Evolutionary conservation across 352 stramenopile species (phyloP).

Genomic region (Pythium utonaiense): DNA sequence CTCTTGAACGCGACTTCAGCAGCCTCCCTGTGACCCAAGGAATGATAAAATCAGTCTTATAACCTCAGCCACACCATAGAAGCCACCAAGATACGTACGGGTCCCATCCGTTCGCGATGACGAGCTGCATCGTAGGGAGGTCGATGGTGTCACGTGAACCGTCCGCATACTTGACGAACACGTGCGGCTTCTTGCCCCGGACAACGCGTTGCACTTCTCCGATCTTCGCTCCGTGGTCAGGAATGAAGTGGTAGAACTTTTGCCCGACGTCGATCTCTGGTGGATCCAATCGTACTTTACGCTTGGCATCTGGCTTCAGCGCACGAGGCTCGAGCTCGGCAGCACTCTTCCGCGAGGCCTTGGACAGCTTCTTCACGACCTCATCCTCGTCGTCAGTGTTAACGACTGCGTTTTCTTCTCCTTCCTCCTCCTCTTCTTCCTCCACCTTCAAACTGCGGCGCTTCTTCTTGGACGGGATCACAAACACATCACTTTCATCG

Average conservation of each 20-base stretch:
- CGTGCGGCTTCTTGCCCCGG: constrained; percentile 76
- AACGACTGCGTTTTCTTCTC: background rate
- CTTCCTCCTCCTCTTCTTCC: constrained; percentile 14
- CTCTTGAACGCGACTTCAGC: constrained; percentile 75
- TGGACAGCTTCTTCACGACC: constrained; percentile 6
- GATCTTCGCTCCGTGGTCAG: constrained; percentile 47
- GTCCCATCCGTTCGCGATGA: constrained; percentile 81
- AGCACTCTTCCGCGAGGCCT: constrained; percentile 6
- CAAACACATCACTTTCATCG: constrained; percentile 46
- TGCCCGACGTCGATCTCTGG: constrained; percentile 61
- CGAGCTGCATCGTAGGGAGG: constrained; percentile 64
- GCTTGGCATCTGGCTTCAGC: constrained; percentile 49
- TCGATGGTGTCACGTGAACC: constrained; percentile 55
- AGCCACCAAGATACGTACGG: constrained; percentile 24
- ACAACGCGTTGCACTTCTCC: constrained; percentile 73
- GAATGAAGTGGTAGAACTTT: constrained; percentile 75
- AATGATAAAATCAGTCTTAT: background rate
- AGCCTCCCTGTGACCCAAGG: constrained; percentile 27
- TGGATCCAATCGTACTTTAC: constrained; percentile 39
- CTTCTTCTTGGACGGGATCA: constrained; percentile 3
- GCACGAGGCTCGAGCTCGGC: constrained; percentile 38
- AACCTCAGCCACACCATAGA: background rate
- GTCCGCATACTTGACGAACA: constrained; percentile 64
- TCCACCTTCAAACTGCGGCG: constrained; percentile 2
- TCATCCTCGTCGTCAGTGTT: constrained; percentile 4